phyloP scores from a whole-genome alignment of 495 filamentous ascomycete species.

The Stereocaulon alpinum region DNA sequence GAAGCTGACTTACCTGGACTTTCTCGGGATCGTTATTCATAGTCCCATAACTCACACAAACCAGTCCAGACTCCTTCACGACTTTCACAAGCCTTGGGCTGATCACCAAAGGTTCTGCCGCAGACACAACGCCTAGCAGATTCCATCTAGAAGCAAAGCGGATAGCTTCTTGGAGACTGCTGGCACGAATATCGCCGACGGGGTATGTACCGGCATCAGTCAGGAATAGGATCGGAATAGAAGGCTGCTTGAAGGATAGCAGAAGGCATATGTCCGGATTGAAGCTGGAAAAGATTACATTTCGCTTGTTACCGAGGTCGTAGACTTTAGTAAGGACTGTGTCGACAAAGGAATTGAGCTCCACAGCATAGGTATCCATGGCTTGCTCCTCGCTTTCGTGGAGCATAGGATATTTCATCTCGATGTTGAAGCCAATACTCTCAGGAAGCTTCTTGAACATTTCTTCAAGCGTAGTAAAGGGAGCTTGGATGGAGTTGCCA shows the following conservation, averaged over 20 bases:
- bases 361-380: conserved; percentile 95
- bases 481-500: conserved; percentile 85
- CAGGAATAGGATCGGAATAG: conserved; percentile 88
- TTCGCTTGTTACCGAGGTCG: conserved; percentile 56
- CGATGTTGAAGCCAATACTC: conserved; percentile 89
- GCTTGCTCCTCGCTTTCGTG: conserved; percentile 87
- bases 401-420: conserved; percentile 99
- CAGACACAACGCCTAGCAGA: conserved; percentile 76
- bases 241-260: conserved; percentile 91
- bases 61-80: conserved; percentile 89
- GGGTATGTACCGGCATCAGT: conserved; percentile 70
- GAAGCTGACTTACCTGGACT: conserved; percentile 56
- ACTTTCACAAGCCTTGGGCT: conserved; percentile 86
- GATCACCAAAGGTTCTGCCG: conserved; percentile 73
- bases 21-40: conserved; percentile 79
- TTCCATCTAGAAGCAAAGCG: conserved; percentile 93
- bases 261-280: conserved; percentile 93
- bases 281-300: conserved; percentile 93
- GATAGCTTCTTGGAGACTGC: conserved; percentile 87
- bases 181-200: conserved; percentile 83
- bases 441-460: conserved; percentile 77
- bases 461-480: conserved; percentile 90
- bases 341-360: conserved; percentile 95
- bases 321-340: conserved; percentile 85
- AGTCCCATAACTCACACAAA: conserved; percentile 89